A percentile compares a stretch with the other conserved stretches of the same genome.
Conservation (phyloP, 2,329 filamentous ascomycete genomes). For the Phaeosphaeriaceae sp. region DNA sequence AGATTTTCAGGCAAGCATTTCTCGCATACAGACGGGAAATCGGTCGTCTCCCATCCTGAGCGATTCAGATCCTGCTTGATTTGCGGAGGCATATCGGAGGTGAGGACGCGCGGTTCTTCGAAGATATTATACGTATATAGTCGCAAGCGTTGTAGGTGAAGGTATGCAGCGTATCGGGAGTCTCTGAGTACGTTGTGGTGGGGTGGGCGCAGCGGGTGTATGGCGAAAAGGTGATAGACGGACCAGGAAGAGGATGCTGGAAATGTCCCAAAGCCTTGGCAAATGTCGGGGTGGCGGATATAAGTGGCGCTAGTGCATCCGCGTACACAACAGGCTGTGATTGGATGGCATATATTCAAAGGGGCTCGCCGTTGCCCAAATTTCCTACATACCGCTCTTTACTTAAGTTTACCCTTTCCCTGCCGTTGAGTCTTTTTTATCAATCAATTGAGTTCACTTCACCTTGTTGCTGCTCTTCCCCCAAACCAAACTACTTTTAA, state of each 20-base stretch:
- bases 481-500: conserved; percentile 2
- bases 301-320: conserved; percentile 12
- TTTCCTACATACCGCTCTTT: conserved; percentile 37
- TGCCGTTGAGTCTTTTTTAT: conserved; percentile 19
- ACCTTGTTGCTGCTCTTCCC: conserved; percentile 5
- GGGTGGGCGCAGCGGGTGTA: conserved; percentile 18
- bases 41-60: conserved; percentile 93
- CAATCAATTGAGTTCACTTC: conserved; percentile 23
- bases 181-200: conserved; percentile 15
- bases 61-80: conserved; percentile 97
- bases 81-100: conserved; percentile 74
- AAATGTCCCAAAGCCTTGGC: conserved; percentile 23
- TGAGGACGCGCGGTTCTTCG: not conserved
- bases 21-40: conserved; percentile 88
- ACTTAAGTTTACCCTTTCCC: conserved; percentile 19
- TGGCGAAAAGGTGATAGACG: conserved; percentile 4
- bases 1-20: conserved; percentile 95
- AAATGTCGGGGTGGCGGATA: conserved; percentile 10
- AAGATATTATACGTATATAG: not conserved
- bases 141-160: not conserved
- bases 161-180: conserved; percentile 5
- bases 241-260: conserved; percentile 17
- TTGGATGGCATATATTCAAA: conserved; percentile 15
- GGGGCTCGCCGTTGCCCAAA: conserved; percentile 20
- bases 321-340: conserved; percentile 23